These are phyloP conservation scores for Ascochyta viciae-villosae DNA, from an alignment of 2,329 filamentous ascomycete genomes.

Conservation along the genomic window DNA sequence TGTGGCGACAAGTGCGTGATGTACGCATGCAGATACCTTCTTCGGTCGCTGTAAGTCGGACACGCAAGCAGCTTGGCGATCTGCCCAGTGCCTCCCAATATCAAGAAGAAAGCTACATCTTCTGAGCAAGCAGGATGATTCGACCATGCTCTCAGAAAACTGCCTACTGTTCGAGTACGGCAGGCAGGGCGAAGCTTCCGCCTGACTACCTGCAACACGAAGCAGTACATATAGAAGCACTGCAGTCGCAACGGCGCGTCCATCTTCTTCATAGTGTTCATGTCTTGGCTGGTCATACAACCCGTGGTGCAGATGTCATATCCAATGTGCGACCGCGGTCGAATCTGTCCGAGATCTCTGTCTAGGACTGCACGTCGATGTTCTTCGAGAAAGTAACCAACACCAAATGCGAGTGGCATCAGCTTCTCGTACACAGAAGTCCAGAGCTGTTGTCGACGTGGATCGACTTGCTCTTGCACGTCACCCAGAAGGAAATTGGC, in stretches of 20 bases:
- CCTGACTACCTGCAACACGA: constrained; percentile 44
- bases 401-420: constrained; percentile 47
- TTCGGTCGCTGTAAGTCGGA: constrained; percentile 41
- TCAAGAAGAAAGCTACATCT: constrained; percentile 46
- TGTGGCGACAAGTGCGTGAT: constrained; percentile 46
- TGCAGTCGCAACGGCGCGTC: constrained; percentile 44
- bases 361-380: constrained; percentile 41
- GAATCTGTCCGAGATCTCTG: constrained; percentile 44
- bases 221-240: constrained; percentile 49
- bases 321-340: constrained; percentile 41
- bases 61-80: constrained; percentile 45
- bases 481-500: constrained; percentile 43
- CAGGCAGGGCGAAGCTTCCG: constrained; percentile 42
- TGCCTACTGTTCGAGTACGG: constrained; percentile 39
- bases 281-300: constrained; percentile 37
- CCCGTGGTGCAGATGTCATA: constrained; percentile 45
- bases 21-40: constrained; percentile 42
- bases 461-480: constrained; percentile 32
- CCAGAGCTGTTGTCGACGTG: constrained; percentile 44
- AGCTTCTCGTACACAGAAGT: constrained; percentile 46
- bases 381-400: constrained; percentile 48
- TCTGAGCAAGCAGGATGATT: constrained; percentile 43
- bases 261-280: constrained; percentile 39
- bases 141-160: constrained; percentile 42
- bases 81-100: constrained; percentile 45